Percentiles rank a stretch among this genome's conserved stretches.
Conservation (phyloP, 164 flowering plant genomes). For the Dillenia turbinata region DNA sequence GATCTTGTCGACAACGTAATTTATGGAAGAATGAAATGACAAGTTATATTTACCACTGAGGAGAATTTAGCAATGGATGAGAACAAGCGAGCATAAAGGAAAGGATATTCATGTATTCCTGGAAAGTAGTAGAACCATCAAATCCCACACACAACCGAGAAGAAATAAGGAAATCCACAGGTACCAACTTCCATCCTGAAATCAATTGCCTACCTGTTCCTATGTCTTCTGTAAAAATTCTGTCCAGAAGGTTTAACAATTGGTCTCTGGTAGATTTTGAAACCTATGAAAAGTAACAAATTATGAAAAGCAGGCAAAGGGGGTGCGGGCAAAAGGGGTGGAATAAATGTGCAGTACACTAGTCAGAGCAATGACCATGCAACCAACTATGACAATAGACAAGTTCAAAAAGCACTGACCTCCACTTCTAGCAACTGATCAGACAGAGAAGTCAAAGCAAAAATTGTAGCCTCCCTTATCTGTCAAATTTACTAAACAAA, state of each 20-base stretch:
- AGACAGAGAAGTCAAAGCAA: constrained; percentile 70
- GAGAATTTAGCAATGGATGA: constrained; percentile 70
- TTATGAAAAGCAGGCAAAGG: neutral
- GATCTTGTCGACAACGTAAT: neutral
- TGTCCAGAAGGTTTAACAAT: constrained; percentile 46
- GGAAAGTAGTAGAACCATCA: constrained; percentile 23
- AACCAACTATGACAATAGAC: neutral
- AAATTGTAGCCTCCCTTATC: constrained; percentile 83
- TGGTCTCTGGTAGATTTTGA: constrained; percentile 29
- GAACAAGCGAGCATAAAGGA: constrained; percentile 83
- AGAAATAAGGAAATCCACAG: neutral
- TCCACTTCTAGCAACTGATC: constrained; percentile 73
- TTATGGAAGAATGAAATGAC: neutral
- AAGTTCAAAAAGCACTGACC: constrained; percentile 31
- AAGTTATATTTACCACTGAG: constrained; percentile 51
- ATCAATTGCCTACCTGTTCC: constrained; percentile 39
- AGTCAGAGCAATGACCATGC: neutral
- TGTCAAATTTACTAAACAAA: constrained; percentile 22
- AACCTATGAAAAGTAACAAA: constrained; percentile 30
- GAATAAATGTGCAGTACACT: neutral
- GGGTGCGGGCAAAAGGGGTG: neutral
- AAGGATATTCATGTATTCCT: constrained; percentile 80
- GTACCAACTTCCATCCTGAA: neutral
- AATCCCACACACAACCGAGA: neutral
- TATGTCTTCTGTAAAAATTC: constrained; percentile 54